Evolutionary conservation across 2,329 filamentous ascomycete genomes (phyloP).

Genomic region (Pyrenochaeta sp.): DNA sequence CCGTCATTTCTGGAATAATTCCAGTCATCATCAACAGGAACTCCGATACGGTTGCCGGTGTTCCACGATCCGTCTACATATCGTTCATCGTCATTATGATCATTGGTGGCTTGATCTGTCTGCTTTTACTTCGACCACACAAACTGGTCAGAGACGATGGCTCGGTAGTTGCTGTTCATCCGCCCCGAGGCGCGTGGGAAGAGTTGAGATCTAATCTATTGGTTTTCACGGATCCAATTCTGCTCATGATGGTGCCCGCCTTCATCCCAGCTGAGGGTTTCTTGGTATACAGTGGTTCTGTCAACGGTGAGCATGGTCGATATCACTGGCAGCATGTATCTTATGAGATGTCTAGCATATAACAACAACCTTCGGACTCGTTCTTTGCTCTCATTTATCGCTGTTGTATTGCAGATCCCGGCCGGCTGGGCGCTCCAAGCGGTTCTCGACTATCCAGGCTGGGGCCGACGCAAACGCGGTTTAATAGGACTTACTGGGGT

Average conservation of each 20-base stretch:
- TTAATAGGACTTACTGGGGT: slow-evolving; percentile 36
- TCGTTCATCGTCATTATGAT: slow-evolving; percentile 40
- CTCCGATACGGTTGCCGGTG: slow-evolving; percentile 36
- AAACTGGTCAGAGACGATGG: slow-evolving; percentile 40
- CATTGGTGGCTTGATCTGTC: slow-evolving; percentile 31
- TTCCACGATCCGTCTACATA: slow-evolving; percentile 40
- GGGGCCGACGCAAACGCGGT: slow-evolving; percentile 39
- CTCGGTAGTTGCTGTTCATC: slow-evolving; percentile 36
- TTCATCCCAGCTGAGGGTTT: slow-evolving; percentile 41
- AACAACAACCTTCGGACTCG: slow-evolving; percentile 39
- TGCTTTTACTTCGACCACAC: slow-evolving; percentile 35
- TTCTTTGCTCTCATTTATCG: slow-evolving; percentile 37
- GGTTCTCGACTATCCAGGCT: slow-evolving; percentile 35
- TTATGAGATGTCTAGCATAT: slow-evolving; percentile 22
- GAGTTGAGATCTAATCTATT: slow-evolving; percentile 35
- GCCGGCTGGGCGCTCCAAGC: slow-evolving; percentile 41
- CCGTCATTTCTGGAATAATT: slow-evolving; percentile 40
- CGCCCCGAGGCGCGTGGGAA: slow-evolving; percentile 31
- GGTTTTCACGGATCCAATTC: slow-evolving; percentile 34
- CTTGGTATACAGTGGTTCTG: slow-evolving; percentile 41
- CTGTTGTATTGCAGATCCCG: slow-evolving; percentile 38
- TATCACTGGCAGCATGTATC: not conserved
- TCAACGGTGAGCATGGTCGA: slow-evolving; percentile 30
- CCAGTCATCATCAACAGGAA: slow-evolving; percentile 40
- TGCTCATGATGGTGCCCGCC: slow-evolving; percentile 39